Percentiles rank a stretch among this genome's conserved stretches.
Evolutionary conservation across 2,329 filamentous ascomycete genomes (phyloP).

Genomic region (Penicillium janthinellum): DNA sequence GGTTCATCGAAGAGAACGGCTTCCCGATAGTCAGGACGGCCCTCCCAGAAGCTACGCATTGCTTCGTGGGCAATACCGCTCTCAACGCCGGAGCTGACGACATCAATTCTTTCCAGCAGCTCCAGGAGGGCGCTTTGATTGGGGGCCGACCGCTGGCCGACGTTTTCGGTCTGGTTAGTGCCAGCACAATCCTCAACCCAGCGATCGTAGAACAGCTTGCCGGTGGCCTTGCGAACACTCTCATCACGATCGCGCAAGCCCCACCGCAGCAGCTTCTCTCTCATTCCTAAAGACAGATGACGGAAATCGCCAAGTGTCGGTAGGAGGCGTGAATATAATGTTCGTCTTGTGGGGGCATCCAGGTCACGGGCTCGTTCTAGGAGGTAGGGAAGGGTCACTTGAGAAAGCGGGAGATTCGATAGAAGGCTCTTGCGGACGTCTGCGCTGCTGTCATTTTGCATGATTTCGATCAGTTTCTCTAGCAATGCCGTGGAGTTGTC

Average conservation of each 20-base stretch:
- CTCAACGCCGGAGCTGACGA: constrained; percentile 86
- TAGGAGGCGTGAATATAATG: constrained; percentile 82
- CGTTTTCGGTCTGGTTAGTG: constrained; percentile 60
- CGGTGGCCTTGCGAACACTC: constrained; percentile 87
- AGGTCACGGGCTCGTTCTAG: constrained; percentile 89
- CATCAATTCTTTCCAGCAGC: constrained; percentile 88
- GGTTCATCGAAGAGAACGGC: constrained; percentile 48
- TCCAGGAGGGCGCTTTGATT: constrained; percentile 85
- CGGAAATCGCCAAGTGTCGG: constrained; percentile 92
- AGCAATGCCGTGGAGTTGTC: constrained; percentile 68
- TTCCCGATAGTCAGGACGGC: constrained; percentile 64
- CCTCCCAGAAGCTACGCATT: constrained; percentile 96
- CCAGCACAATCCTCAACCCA: constrained; percentile 97
- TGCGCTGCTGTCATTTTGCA: constrained; percentile 92
- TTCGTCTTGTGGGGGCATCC: constrained; percentile 78
- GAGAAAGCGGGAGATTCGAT: constrained; percentile 84
- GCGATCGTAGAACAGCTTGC: constrained; percentile 85
- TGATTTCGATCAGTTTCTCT: constrained; percentile 79
- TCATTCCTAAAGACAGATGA: constrained; percentile 87
- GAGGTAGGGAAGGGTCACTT: constrained; percentile 79
- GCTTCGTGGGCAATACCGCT: constrained; percentile 89
- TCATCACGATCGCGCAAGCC: constrained; percentile 92
- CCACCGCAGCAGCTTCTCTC: constrained; percentile 94
- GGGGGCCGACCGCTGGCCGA: constrained; percentile 61
- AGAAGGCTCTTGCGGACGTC: constrained; percentile 88